phyloP scores from a whole-genome alignment of 2,329 filamentous ascomycete genomes.

The Aspergillus fischeri region DNA sequence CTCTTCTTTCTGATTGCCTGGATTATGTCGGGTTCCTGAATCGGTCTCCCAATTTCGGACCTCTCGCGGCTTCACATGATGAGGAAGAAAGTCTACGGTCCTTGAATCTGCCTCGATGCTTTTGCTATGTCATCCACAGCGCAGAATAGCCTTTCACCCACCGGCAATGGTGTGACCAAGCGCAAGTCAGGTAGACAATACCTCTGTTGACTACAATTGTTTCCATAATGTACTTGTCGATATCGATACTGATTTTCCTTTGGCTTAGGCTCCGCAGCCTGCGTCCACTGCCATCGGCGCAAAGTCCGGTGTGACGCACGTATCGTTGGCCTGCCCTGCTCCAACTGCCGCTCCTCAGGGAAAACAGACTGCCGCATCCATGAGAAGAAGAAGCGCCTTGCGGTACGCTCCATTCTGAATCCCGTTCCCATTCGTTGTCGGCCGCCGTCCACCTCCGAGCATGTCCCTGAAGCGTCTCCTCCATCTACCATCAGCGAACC shows the following conservation, averaged over 20 bases:
- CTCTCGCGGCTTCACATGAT: slow-evolving; percentile 4
- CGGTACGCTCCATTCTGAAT: slow-evolving; percentile 38
- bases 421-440: slow-evolving; percentile 46
- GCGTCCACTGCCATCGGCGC: slow-evolving; percentile 48
- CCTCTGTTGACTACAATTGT: neutral
- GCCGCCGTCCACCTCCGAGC: slow-evolving; percentile 27
- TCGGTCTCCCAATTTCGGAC: neutral
- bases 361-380: slow-evolving; percentile 45
- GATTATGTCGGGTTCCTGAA: slow-evolving; percentile 4
- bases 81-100: slow-evolving; percentile 12
- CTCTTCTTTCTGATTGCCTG: neutral
- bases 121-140: slow-evolving; percentile 36
- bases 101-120: slow-evolving; percentile 18
- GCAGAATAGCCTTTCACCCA: slow-evolving; percentile 29
- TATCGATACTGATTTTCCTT: slow-evolving; percentile 4
- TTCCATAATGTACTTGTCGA: neutral
- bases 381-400: slow-evolving; percentile 48
- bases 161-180: slow-evolving; percentile 35
- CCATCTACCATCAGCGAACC: slow-evolving; percentile 16
- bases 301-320: slow-evolving; percentile 52
- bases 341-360: slow-evolving; percentile 45
- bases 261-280: slow-evolving; percentile 40
- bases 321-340: slow-evolving; percentile 45
- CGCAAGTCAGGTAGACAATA: slow-evolving; percentile 33
- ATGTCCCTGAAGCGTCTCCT: slow-evolving; percentile 17